Evolutionary conservation across 805 yeast species (phyloP).

Genomic region (Naumovozyma dairenensis): DNA sequence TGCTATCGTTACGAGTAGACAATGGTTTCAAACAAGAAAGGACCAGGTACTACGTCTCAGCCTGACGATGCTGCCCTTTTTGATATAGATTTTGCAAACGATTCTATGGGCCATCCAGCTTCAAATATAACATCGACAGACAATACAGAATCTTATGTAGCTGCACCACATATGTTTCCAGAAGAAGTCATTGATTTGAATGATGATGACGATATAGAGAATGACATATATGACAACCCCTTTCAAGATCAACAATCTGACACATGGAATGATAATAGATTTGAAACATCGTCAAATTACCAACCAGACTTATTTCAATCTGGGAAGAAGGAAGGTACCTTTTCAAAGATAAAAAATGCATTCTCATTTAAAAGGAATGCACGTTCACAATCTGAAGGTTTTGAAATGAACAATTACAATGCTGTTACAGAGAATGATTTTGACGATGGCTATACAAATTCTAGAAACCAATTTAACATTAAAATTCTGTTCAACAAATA

Average conservation of each 20-base stretch:
- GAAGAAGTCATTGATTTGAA: constrained; percentile 30
- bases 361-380: constrained; percentile 8
- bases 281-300: constrained; percentile 3
- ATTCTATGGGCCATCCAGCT: constrained; percentile 9
- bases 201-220: constrained; percentile 28
- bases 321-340: constrained; percentile 9
- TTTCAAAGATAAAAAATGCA: constrained; percentile 13
- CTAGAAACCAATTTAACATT: constrained; percentile 31
- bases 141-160: constrained; percentile 6
- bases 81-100: constrained; percentile 32
- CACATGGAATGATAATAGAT: constrained; percentile 11
- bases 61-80: constrained; percentile 27
- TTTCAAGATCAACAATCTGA: constrained; percentile 11
- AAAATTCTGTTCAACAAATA: constrained; percentile 31
- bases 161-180: constrained; percentile 14
- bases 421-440: constrained; percentile 14
- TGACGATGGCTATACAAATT: constrained; percentile 23
- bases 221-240: constrained; percentile 29
- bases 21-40: no score
- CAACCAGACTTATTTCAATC: constrained; percentile 9
- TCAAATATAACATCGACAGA: constrained; percentile 2
- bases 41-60: no score
- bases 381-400: constrained; percentile 10
- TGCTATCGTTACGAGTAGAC: no score
- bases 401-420: constrained; percentile 26